These are phyloP conservation scores for Afroboletus lepidellus DNA, from an alignment of 1,284 basidiomycete species.

Conservation along the genomic window DNA sequence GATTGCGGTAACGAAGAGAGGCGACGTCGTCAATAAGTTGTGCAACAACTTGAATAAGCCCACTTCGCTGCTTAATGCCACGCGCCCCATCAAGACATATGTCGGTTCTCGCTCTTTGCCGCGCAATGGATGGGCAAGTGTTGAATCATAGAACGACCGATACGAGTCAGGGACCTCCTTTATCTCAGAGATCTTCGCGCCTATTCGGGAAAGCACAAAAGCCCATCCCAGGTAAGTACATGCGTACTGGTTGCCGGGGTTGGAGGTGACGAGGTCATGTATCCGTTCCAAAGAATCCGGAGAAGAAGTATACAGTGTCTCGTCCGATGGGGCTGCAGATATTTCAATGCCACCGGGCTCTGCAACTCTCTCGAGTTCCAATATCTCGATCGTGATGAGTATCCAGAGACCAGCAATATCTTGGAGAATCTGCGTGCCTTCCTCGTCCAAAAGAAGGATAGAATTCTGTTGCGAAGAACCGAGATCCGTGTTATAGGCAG, in stretches of 20 bases:
- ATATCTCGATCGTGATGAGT: slow-evolving; percentile 73
- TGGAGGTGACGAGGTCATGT: slow-evolving; percentile 61
- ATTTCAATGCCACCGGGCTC: slow-evolving; percentile 55
- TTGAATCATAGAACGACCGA: slow-evolving; percentile 52
- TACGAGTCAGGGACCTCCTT: slow-evolving; percentile 55
- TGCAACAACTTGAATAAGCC: slow-evolving; percentile 58
- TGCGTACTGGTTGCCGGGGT: slow-evolving; percentile 58
- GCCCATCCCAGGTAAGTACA: slow-evolving; percentile 79
- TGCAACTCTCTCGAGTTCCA: slow-evolving; percentile 76
- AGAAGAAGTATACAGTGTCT: slow-evolving; percentile 55
- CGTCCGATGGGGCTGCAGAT: slow-evolving; percentile 45
- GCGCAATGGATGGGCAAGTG: slow-evolving; percentile 45
- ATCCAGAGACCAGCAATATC: slow-evolving; percentile 76
- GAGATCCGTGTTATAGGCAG: slow-evolving; percentile 64
- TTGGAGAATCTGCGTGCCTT: slow-evolving; percentile 61
- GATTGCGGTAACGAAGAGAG: slow-evolving; percentile 69
- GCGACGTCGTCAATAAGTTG: slow-evolving; percentile 60
- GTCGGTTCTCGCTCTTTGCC: slow-evolving; percentile 56
- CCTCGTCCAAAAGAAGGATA: slow-evolving; percentile 71
- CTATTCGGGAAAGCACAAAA: slow-evolving; percentile 67
- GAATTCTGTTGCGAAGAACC: slow-evolving; percentile 67
- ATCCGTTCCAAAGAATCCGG: slow-evolving; percentile 56
- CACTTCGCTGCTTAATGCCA: slow-evolving; percentile 52
- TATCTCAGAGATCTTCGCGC: slow-evolving; percentile 40
- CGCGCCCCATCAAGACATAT: slow-evolving; percentile 52